Conservation (phyloP, 2,329 filamentous ascomycete genomes). For the Diaporthe sp. region DNA sequence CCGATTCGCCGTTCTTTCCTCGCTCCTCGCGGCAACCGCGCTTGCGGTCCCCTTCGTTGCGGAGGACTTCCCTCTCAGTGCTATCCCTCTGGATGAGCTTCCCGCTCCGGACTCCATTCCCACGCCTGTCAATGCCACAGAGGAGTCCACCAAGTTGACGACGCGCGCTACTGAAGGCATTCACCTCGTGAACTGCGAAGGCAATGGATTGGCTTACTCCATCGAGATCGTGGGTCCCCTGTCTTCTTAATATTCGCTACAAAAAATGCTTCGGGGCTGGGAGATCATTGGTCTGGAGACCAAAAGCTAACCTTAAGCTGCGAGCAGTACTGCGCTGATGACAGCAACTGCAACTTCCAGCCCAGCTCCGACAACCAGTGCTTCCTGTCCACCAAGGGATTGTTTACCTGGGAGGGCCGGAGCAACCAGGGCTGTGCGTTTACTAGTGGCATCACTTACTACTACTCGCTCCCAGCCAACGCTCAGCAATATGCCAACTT, state of each 20-base stretch:
- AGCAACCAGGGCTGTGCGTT: conserved; percentile 9
- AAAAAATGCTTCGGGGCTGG: no score
- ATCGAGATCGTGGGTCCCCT: neutral
- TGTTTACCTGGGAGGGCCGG: conserved; percentile 6
- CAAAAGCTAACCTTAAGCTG: neutral
- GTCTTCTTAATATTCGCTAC: neutral
- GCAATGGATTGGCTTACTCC: neutral
- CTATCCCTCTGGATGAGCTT: neutral
- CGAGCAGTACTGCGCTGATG: conserved; percentile 9
- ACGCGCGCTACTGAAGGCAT: neutral
- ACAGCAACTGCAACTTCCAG: conserved; percentile 21
- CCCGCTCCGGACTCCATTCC: conserved; percentile 1
- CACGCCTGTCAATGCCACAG: neutral
- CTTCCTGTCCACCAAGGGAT: neutral
- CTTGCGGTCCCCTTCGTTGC: neutral
- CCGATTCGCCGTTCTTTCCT: neutral
- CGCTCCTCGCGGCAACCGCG: conserved; percentile 7
- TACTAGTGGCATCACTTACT: neutral
- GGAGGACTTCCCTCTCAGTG: conserved; percentile 10
- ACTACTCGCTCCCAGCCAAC: neutral
- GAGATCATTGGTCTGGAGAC: no score
- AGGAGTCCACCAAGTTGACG: conserved; percentile 7
- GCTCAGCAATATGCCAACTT: neutral
- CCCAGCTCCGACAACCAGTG: conserved; percentile 16
- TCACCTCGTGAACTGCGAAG: conserved; percentile 6